Evolutionary conservation across 1,139 yeast genomes (phyloP).

Genomic region (Pichia sp.): DNA sequence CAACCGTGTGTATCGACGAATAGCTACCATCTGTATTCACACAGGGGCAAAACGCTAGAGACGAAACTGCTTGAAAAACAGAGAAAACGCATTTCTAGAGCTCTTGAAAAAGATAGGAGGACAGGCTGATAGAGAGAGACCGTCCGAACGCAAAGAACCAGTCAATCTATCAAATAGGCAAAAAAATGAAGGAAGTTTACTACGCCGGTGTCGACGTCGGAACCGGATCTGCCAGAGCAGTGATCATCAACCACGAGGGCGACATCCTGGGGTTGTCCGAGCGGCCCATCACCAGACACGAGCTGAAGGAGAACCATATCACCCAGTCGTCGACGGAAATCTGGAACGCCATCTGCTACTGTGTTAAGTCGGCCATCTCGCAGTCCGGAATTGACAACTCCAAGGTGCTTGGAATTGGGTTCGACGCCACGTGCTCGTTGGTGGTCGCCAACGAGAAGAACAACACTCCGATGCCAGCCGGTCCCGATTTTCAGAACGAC

Average conservation of each 20-base stretch:
- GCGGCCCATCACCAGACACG: constrained; percentile 71
- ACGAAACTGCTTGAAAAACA: too few relatives aligned
- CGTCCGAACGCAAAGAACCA: too few relatives aligned
- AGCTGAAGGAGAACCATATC: constrained; percentile 63
- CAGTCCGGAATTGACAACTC: constrained; percentile 70
- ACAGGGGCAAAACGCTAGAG: too few relatives aligned
- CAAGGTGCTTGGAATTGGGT: constrained; percentile 80
- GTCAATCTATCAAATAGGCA: too few relatives aligned
- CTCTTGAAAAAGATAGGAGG: too few relatives aligned
- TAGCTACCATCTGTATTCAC: too few relatives aligned
- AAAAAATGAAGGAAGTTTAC: constrained; percentile 36
- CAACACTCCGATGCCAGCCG: constrained; percentile 79
- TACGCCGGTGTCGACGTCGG: constrained; percentile 96
- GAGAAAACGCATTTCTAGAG: too few relatives aligned
- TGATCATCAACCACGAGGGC: constrained; percentile 79
- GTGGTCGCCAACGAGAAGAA: constrained; percentile 67
- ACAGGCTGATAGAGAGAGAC: too few relatives aligned
- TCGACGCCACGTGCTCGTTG: constrained; percentile 95
- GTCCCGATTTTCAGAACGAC: constrained; percentile 75
- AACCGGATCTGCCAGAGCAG: constrained; percentile 95
- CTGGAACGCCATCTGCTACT: constrained; percentile 83
- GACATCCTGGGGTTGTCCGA: constrained; percentile 78
- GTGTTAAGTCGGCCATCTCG: constrained; percentile 67
- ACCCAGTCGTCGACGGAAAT: constrained; percentile 91
- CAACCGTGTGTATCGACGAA: too few relatives aligned